Percentiles rank a stretch among this genome's conserved stretches.
These are phyloP conservation scores for Lasiosphaeriaceae sp. DNA, from an alignment of 495 filamentous ascomycete species.

Conservation along the genomic window DNA sequence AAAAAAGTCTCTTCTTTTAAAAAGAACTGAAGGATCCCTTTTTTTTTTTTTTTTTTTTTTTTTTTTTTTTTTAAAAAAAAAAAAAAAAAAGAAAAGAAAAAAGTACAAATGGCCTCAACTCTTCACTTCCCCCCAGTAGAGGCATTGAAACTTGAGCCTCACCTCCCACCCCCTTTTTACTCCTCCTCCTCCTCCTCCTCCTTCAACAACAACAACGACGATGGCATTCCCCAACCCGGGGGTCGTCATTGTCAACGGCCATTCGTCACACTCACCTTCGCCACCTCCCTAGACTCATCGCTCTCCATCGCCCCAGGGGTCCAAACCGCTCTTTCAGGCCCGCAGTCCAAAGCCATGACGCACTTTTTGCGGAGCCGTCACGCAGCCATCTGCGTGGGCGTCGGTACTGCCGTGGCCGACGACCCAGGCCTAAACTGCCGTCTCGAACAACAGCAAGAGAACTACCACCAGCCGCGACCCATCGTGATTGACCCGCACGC, in stretches of 20 bases:
- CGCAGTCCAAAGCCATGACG: conserved; percentile 81
- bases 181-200: no score
- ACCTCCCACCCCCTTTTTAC: conserved; percentile 13
- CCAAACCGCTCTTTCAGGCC: conserved; percentile 76
- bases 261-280: conserved; percentile 74
- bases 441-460: background rate
- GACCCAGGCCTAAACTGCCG: conserved; percentile 76
- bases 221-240: no score
- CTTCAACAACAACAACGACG: no score
- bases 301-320: conserved; percentile 70
- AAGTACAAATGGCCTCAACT: background rate
- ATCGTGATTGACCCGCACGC: conserved; percentile 71
- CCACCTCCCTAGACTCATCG: conserved; percentile 80
- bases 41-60: no score
- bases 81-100: background rate
- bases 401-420: conserved; percentile 77
- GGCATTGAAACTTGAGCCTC: conserved; percentile 4
- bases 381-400: conserved; percentile 80
- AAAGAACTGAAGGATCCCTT: no score
- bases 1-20: no score
- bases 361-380: conserved; percentile 81
- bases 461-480: conserved; percentile 61
- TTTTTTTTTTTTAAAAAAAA: background rate
- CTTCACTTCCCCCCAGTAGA: conserved; percentile 6
- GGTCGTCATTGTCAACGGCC: no score